Conservation (phyloP, 2,329 filamentous ascomycete species). For the Scortechinia acanthostroma region DNA sequence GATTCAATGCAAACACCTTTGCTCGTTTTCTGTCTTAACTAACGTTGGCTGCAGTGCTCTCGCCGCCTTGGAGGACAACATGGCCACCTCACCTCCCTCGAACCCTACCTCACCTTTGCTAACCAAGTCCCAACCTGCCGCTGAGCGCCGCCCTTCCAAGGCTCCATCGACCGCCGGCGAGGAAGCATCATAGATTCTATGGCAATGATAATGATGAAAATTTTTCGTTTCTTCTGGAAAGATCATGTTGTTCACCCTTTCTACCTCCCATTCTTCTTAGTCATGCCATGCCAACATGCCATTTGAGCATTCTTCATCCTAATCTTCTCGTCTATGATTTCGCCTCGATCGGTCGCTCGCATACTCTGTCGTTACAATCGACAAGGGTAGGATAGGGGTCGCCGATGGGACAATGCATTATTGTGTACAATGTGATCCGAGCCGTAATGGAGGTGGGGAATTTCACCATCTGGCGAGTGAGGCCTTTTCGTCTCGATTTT, state of each 20-base stretch:
- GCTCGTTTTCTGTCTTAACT: not conserved
- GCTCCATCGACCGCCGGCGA: not conserved
- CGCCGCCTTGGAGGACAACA: not conserved
- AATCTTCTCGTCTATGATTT: too few relatives aligned
- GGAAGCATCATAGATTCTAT: not conserved
- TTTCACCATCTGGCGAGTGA: too few relatives aligned
- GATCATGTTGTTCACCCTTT: not conserved
- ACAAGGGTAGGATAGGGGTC: not conserved
- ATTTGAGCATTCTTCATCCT: too few relatives aligned
- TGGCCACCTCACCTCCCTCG: slow-evolving; percentile 1
- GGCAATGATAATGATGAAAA: not conserved
- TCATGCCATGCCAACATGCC: too few relatives aligned
- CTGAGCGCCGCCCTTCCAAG: not conserved
- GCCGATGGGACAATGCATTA: not conserved
- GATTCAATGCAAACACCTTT: too few relatives aligned
- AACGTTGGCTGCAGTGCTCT: not conserved
- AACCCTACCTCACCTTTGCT: not conserved
- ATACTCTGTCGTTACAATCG: too few relatives aligned
- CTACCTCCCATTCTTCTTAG: not conserved
- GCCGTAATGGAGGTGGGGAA: too few relatives aligned
- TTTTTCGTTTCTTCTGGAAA: not conserved
- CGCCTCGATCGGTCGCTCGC: too few relatives aligned
- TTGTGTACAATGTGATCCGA: not conserved
- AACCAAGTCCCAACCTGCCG: not conserved
- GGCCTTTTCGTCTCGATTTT: not conserved